phyloP scores from a whole-genome alignment of 2,329 filamentous ascomycete genomes.

The Dactylellina leptospora region DNA sequence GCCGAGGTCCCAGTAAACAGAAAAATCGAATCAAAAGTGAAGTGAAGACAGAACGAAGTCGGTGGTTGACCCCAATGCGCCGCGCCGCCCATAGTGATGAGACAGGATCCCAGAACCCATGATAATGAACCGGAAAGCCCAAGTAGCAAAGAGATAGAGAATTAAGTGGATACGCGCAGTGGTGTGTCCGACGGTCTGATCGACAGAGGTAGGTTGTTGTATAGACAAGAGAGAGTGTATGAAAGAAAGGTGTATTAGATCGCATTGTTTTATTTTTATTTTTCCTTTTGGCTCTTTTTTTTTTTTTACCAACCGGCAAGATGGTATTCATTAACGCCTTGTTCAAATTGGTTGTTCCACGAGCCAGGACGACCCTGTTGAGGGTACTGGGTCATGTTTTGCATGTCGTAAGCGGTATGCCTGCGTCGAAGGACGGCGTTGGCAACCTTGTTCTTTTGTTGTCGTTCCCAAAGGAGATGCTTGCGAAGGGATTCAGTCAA shows the following conservation, averaged over 20 bases:
- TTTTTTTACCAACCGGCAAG: slow-evolving; percentile 78
- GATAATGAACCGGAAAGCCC: slow-evolving; percentile 54
- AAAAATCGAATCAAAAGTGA: slow-evolving; percentile 27
- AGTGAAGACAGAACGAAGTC: slow-evolving; percentile 27
- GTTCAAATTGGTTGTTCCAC: slow-evolving; percentile 78
- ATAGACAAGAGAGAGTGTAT: slow-evolving; percentile 42
- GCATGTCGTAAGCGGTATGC: slow-evolving; percentile 81
- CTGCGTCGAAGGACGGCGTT: slow-evolving; percentile 88
- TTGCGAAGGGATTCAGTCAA: slow-evolving; percentile 90
- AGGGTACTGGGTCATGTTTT: slow-evolving; percentile 84
- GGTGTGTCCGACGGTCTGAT: slow-evolving; percentile 38
- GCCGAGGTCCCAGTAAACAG: slow-evolving; percentile 31
- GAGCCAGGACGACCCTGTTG: slow-evolving; percentile 74
- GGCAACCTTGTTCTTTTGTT: slow-evolving; percentile 89
- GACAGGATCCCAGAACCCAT: slow-evolving; percentile 50
- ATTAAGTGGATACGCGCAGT: slow-evolving; percentile 39
- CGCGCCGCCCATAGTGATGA: slow-evolving; percentile 50
- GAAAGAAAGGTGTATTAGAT: too few relatives aligned
- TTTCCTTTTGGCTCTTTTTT: slow-evolving; percentile 36
- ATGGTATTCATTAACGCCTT: slow-evolving; percentile 81
- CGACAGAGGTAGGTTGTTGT: slow-evolving; percentile 47
- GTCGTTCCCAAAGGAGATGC: slow-evolving; percentile 91
- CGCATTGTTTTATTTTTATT: slow-evolving; percentile 5
- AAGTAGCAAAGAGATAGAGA: slow-evolving; percentile 55
- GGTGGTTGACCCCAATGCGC: slow-evolving; percentile 42